These are phyloP conservation scores for Botrytis galanthina DNA, from an alignment of 2,329 filamentous ascomycete genomes.

Conservation along the genomic window DNA sequence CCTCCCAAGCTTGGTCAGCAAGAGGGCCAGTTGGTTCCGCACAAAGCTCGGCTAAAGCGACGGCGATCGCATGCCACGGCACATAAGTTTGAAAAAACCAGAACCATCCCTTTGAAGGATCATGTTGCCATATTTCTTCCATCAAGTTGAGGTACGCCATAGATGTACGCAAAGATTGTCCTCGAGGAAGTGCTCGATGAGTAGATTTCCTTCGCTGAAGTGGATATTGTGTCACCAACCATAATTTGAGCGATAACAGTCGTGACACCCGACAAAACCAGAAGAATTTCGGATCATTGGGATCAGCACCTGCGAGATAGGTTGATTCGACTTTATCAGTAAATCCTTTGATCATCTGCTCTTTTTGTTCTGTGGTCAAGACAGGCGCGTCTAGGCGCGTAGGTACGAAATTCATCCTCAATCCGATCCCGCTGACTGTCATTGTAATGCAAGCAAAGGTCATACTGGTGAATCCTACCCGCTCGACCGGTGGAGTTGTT, in stretches of 20 bases:
- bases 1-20: conserved; percentile 45
- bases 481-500: not conserved
- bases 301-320: conserved; percentile 11
- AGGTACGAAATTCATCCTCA: conserved; percentile 21
- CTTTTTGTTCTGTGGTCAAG: conserved; percentile 16
- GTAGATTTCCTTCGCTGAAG: conserved; percentile 8
- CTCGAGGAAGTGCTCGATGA: conserved; percentile 6
- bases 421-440: conserved; percentile 3
- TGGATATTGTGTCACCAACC: conserved; percentile 48
- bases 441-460: conserved; percentile 23
- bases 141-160: conserved; percentile 40
- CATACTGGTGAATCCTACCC: conserved; percentile 24
- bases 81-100: conserved; percentile 53
- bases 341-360: conserved; percentile 20
- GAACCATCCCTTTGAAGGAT: conserved; percentile 41
- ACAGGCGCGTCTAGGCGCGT: not conserved
- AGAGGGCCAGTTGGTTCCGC: conserved; percentile 41
- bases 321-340: conserved; percentile 7
- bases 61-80: conserved; percentile 55
- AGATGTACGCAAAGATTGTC: conserved; percentile 43
- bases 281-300: not conserved
- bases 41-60: conserved; percentile 53
- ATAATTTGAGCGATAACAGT: conserved; percentile 40
- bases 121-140: conserved; percentile 7
- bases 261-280: conserved; percentile 1